These are phyloP conservation scores for Aspergillus candidus DNA, from an alignment of 2,329 filamentous ascomycete genomes.

Conservation along the genomic window DNA sequence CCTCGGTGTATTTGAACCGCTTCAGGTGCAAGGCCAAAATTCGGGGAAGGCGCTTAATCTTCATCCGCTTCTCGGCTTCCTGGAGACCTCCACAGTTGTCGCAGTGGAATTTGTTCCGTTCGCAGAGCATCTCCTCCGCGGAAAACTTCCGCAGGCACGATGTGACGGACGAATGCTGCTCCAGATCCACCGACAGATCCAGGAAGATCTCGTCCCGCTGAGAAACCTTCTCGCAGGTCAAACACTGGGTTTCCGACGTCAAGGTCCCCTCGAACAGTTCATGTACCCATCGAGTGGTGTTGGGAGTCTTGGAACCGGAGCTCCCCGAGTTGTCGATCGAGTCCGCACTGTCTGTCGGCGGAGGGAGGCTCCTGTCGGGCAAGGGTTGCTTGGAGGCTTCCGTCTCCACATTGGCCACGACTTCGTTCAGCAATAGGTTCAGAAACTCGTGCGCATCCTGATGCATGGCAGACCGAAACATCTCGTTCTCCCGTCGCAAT, in stretches of 20 bases:
- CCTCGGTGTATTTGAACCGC: constrained; percentile 97
- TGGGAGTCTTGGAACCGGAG: constrained; percentile 50
- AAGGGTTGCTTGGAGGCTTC: constrained; percentile 51
- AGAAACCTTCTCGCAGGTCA: constrained; percentile 93
- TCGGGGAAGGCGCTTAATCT: constrained; percentile 89
- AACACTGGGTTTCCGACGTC: constrained; percentile 91
- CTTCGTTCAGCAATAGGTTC: constrained; percentile 88
- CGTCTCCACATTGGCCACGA: constrained; percentile 89
- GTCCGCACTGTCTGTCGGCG: constrained; percentile 44
- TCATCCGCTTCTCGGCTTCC: constrained; percentile 98
- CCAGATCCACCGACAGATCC: constrained; percentile 90
- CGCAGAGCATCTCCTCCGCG: constrained; percentile 95
- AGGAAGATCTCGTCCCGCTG: constrained; percentile 94
- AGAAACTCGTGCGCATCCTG: constrained; percentile 98
- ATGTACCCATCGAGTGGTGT: constrained; percentile 84
- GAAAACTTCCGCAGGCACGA: constrained; percentile 94
- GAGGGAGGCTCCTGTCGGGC: constrained; percentile 44
- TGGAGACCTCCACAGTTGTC: constrained; percentile 94
- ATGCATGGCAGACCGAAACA: constrained; percentile 96
- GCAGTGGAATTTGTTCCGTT: constrained; percentile 98
- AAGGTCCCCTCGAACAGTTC: constrained; percentile 93
- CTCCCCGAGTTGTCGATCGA: constrained; percentile 48
- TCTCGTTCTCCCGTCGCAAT: constrained; percentile 88
- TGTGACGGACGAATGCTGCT: constrained; percentile 92
- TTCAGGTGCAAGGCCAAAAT: constrained; percentile 91